phyloP scores from a whole-genome alignment of 441 rosid species.

The Adansonia grandidieri region DNA sequence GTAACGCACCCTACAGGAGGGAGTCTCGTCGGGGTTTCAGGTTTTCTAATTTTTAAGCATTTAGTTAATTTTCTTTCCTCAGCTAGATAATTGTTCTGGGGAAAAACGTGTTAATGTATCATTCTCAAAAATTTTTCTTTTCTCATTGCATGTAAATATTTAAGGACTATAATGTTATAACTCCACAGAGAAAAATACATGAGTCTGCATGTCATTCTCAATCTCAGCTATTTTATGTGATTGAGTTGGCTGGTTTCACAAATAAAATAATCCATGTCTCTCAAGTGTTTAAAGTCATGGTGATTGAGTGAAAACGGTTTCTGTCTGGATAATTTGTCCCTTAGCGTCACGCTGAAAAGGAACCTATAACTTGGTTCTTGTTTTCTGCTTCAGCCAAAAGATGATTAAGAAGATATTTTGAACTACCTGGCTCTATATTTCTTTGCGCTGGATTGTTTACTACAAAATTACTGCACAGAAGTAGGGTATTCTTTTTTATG shows the following conservation, averaged over 20 bases:
- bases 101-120: conserved; percentile 6
- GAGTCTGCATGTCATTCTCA: background rate
- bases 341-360: background rate
- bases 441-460: conserved; percentile 9
- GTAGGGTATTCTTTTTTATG: background rate
- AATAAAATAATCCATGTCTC: too few relatives aligned
- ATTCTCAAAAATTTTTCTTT: conserved; percentile 20
- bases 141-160: background rate
- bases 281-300: background rate
- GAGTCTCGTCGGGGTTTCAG: conserved; percentile 83
- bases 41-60: conserved; percentile 50
- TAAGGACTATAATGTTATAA: background rate
- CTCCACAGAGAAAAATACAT: background rate
- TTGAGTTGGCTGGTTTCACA: too few relatives aligned
- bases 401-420: background rate
- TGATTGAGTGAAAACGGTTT: background rate
- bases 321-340: background rate
- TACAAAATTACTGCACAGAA: background rate
- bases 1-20: conserved; percentile 84
- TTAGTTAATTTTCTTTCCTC: conserved; percentile 31
- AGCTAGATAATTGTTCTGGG: conserved; percentile 12
- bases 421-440: conserved; percentile 8
- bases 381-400: background rate
- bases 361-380: conserved; percentile 11
- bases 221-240: background rate